A percentile compares a stretch with the other conserved stretches of the same genome.
Evolutionary conservation across 2,329 filamentous ascomycete species (phyloP).

Genomic region (Thielaviopsis musarum): DNA sequence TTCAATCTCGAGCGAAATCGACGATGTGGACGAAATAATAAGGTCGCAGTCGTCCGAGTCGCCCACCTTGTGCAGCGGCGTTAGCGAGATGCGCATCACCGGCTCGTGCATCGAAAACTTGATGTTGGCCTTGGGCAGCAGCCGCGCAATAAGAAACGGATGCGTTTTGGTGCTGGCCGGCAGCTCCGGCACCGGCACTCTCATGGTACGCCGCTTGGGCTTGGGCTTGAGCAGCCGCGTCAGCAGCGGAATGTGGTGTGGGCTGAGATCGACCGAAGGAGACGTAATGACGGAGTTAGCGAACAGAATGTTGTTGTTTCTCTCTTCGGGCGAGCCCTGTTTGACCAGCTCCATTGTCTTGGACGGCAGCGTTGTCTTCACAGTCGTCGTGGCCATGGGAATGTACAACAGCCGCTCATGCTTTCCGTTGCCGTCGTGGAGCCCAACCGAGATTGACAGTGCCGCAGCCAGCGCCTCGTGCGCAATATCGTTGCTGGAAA

Average conservation of each 20-base stretch:
- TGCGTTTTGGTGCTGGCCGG: slow-evolving; percentile 17
- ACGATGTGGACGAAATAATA: slow-evolving; percentile 88
- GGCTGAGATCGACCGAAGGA: slow-evolving; percentile 82
- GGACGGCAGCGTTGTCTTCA: slow-evolving; percentile 85
- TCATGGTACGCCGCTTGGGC: slow-evolving; percentile 3
- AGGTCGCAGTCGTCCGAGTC: slow-evolving; percentile 78
- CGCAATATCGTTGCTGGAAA: slow-evolving; percentile 77
- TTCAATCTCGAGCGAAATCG: slow-evolving; percentile 80
- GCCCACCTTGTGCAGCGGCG: slow-evolving; percentile 47
- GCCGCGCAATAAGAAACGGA: slow-evolving; percentile 50
- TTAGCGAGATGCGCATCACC: slow-evolving; percentile 75
- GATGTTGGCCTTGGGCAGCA: slow-evolving; percentile 83
- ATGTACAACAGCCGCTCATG: slow-evolving; percentile 82
- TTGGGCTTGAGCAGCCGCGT: slow-evolving; percentile 54
- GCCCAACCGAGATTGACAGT: slow-evolving; percentile 76
- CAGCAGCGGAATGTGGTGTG: slow-evolving; percentile 75
- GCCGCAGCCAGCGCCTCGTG: slow-evolving; percentile 88
- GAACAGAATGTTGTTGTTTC: slow-evolving; percentile 91
- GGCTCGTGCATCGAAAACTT: slow-evolving; percentile 96
- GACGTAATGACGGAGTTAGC: slow-evolving; percentile 94
- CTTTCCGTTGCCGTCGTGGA: slow-evolving; percentile 77
- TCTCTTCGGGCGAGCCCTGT: slow-evolving; percentile 57
- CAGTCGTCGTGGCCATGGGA: slow-evolving; percentile 90
- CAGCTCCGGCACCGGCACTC: slow-evolving; percentile 15
- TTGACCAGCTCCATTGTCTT: slow-evolving; percentile 75